Percentiles rank a stretch among this genome's conserved stretches.
Conservation (phyloP, 192 early-diverging fungal genomes). For the Coemansia sp. region DNA sequence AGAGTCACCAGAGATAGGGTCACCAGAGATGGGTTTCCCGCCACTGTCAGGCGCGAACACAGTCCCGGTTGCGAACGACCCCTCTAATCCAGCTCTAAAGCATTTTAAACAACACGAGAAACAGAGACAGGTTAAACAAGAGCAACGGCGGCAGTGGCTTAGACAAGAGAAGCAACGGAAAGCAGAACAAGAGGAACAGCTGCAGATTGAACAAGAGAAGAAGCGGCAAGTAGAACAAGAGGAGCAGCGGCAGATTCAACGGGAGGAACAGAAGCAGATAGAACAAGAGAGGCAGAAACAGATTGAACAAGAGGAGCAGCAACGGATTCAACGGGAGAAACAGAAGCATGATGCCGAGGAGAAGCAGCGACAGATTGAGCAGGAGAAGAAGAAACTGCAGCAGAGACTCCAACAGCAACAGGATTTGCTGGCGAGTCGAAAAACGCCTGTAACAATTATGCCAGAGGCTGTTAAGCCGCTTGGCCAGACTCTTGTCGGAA, state of each 20-base stretch:
- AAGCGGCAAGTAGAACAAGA: not conserved
- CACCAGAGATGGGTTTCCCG: not conserved
- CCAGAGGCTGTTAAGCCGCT: no score
- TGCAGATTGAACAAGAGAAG: not conserved
- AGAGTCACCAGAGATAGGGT: not conserved
- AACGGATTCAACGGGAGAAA: not conserved
- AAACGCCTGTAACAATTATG: no score
- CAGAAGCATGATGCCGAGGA: not conserved
- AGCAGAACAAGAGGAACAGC: no score
- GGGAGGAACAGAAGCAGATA: not conserved
- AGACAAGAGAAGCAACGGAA: no score
- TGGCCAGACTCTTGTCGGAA: not conserved
- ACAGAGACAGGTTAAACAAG: no score
- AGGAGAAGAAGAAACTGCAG: not conserved
- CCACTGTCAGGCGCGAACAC: not conserved
- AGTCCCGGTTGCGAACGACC: not conserved
- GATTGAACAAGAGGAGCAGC: not conserved
- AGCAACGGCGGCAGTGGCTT: no score
- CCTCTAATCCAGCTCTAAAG: not conserved
- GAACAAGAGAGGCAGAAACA: not conserved
- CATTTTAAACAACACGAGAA: not conserved
- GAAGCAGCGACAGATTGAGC: not conserved
- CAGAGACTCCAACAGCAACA: not conserved
- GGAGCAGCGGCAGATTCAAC: not conserved
- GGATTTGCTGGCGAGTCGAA: no score